Evolutionary conservation across 306 rosid genomes (phyloP).

Genomic region (Corylus heterophylla): DNA sequence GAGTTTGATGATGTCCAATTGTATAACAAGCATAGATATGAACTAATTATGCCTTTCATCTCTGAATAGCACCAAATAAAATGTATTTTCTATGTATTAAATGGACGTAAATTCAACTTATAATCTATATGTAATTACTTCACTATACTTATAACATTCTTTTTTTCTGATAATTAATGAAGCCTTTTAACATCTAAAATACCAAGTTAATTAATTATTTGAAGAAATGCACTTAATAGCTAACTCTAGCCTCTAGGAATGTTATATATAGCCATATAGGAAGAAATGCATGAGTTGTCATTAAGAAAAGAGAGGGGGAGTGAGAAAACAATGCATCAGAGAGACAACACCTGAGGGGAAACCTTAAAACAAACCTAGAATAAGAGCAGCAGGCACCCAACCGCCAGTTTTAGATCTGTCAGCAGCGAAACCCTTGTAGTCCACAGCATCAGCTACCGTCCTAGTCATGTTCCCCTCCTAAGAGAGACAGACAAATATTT

Average conservation of each 20-base stretch:
- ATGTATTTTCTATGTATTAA: background rate
- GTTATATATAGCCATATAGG: too few relatives aligned
- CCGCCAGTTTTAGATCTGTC: constrained; percentile 84
- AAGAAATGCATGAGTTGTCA: too few relatives aligned
- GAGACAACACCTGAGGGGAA: background rate
- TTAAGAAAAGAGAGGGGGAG: too few relatives aligned
- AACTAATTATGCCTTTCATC: too few relatives aligned
- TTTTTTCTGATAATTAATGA: background rate
- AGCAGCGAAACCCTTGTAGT: constrained; percentile 77
- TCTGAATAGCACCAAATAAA: background rate
- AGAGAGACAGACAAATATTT: constrained; percentile 11
- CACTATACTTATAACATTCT: background rate
- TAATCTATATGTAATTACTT: background rate
- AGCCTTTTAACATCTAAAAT: background rate
- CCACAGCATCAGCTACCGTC: constrained; percentile 70
- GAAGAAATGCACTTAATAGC: background rate
- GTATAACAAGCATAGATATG: too few relatives aligned
- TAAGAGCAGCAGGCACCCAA: constrained; percentile 78
- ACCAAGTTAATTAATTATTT: background rate
- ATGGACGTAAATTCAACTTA: background rate
- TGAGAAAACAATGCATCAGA: background rate
- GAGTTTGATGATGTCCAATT: too few relatives aligned
- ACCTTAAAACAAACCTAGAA: constrained; percentile 55
- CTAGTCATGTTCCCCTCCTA: constrained; percentile 75
- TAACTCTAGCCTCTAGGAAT: too few relatives aligned